A percentile compares a stretch with the other conserved stretches of the same genome.
Evolutionary conservation across 495 filamentous ascomycete species (phyloP).

Genomic region (Staphylotrichum longicolle): DNA sequence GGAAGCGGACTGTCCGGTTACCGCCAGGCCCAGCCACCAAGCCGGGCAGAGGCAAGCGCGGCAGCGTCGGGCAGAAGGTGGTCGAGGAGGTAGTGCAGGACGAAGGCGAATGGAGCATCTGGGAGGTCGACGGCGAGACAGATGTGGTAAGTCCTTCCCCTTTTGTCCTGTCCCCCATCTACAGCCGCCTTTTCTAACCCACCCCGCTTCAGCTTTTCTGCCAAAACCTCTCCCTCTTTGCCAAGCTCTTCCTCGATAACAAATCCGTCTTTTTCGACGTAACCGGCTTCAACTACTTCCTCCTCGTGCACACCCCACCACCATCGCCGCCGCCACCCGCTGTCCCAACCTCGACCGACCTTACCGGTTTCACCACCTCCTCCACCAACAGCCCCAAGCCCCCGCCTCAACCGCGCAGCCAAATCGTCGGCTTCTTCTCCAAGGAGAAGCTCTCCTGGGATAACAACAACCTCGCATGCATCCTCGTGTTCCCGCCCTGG

Average conservation of each 20-base stretch:
- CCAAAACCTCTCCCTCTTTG: slow-evolving; percentile 93
- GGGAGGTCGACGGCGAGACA: slow-evolving; percentile 86
- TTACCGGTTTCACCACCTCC: neutral
- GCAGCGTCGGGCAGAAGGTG: slow-evolving; percentile 49
- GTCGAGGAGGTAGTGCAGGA: slow-evolving; percentile 56
- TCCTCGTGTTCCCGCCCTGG: slow-evolving; percentile 93
- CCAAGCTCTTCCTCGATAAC: slow-evolving; percentile 96
- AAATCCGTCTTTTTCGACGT: slow-evolving; percentile 99
- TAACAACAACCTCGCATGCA: slow-evolving; percentile 96
- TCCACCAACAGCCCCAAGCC: slow-evolving; percentile 32
- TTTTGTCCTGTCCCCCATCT: no score
- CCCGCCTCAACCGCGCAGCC: slow-evolving; percentile 32
- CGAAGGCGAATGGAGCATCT: slow-evolving; percentile 60
- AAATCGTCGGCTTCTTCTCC: slow-evolving; percentile 92
- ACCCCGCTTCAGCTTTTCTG: slow-evolving; percentile 67
- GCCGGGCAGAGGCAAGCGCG: slow-evolving; percentile 42
- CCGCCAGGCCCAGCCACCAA: slow-evolving; percentile 36
- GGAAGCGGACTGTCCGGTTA: slow-evolving; percentile 34
- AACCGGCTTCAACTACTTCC: slow-evolving; percentile 90
- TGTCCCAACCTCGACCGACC: neutral
- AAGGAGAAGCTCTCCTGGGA: slow-evolving; percentile 99
- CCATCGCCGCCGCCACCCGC: slow-evolving; percentile 9
- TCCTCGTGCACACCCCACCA: slow-evolving; percentile 66
- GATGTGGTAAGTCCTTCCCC: slow-evolving; percentile 56
- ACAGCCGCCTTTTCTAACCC: neutral